phyloP scores from a whole-genome alignment of 148 eudicot species.

The Dianthus caryophyllus region DNA sequence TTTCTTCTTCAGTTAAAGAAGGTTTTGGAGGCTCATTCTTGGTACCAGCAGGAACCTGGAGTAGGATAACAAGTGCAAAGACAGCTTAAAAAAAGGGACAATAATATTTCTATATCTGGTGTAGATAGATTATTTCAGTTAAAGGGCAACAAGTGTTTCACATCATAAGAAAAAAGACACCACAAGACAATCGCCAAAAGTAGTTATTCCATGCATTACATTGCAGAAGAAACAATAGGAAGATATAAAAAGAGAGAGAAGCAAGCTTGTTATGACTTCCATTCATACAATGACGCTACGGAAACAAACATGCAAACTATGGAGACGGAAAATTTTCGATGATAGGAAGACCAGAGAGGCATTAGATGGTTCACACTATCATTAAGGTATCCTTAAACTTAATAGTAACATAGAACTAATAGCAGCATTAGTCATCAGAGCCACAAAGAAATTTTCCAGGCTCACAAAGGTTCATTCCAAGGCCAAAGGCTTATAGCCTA shows the following conservation, averaged over 20 bases:
- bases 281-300: background rate
- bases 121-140: too few relatives aligned
- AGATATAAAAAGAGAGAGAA: background rate
- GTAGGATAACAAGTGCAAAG: background rate
- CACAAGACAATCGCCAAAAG: background rate
- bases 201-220: background rate
- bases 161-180: too few relatives aligned
- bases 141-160: too few relatives aligned
- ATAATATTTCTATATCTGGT: background rate
- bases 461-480: background rate
- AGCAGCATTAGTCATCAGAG: background rate
- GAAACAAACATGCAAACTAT: background rate
- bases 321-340: background rate
- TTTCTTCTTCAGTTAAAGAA: slow-evolving; percentile 84
- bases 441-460: background rate
- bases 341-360: background rate
- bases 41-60: slow-evolving; percentile 59
- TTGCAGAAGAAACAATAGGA: background rate
- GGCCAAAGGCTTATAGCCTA: background rate
- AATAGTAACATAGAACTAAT: background rate
- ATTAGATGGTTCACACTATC: background rate
- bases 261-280: background rate
- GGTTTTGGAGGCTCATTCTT: slow-evolving; percentile 59
- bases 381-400: background rate
- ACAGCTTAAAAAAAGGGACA: background rate